Conservation (phyloP, 768 basidiomycete genomes). For the Phlebiopsis gigantea region DNA sequence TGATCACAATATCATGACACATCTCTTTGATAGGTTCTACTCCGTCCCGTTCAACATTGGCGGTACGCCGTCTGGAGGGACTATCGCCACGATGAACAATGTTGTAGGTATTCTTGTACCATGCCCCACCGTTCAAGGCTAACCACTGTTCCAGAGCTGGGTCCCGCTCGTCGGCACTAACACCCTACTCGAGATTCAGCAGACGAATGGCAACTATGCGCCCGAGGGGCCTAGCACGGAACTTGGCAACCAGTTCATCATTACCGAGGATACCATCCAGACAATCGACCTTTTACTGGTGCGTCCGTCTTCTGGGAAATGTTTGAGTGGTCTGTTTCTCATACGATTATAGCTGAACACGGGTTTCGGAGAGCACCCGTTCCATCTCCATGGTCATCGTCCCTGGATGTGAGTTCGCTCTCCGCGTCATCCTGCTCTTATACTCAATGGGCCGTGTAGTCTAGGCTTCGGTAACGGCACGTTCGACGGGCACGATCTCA, state of each 20-base stretch:
- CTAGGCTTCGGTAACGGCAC: constrained; percentile 31
- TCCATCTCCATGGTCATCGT: constrained; percentile 35
- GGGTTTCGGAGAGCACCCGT: constrained; percentile 29
- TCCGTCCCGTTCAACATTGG: constrained; percentile 23
- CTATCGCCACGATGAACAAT: constrained; percentile 26
- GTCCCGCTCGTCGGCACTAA: constrained; percentile 18
- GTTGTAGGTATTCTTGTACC: constrained; percentile 14
- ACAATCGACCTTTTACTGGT: constrained; percentile 21
- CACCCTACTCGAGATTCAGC: constrained; percentile 16
- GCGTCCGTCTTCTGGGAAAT: background rate
- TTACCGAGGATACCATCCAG: constrained; percentile 19
- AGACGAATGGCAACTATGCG: constrained; percentile 12
- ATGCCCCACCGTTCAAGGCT: constrained; percentile 12
- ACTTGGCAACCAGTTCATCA: constrained; percentile 17
- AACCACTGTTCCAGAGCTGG: constrained; percentile 18
- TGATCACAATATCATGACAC: background rate
- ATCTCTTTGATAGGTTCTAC: constrained; percentile 1
- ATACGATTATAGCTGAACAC: constrained; percentile 12
- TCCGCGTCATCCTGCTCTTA: background rate
- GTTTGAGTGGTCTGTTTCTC: background rate
- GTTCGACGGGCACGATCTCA: constrained; percentile 27
- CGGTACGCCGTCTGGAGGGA: constrained; percentile 15
- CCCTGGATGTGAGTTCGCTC: constrained; percentile 12
- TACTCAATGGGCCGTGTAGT: constrained; percentile 21
- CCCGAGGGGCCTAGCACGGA: constrained; percentile 11